phyloP scores from a whole-genome alignment of 352 stramenopile species.

The Phytophthora lateralis region DNA sequence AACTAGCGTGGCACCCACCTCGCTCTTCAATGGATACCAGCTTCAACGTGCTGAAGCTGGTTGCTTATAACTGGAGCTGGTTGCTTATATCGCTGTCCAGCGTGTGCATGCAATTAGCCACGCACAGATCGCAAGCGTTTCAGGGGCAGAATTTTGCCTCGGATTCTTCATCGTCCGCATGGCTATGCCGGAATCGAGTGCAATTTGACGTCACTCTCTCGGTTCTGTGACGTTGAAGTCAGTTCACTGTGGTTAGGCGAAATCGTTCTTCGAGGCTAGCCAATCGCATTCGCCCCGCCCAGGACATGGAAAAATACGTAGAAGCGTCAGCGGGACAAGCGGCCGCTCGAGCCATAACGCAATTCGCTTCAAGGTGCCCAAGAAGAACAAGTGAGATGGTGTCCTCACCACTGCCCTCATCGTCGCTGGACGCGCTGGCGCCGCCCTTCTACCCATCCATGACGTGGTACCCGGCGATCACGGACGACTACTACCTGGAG shows the following conservation, averaged over 20 bases:
- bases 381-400: slow-evolving; percentile 30
- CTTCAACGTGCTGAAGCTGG: neutral
- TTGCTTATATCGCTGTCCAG: neutral
- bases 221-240: slow-evolving; percentile 27
- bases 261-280: slow-evolving; percentile 8
- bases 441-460: slow-evolving; percentile 67
- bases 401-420: slow-evolving; percentile 41
- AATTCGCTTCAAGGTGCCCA: slow-evolving; percentile 31
- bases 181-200: no score
- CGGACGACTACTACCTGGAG: slow-evolving; percentile 71
- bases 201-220: neutral
- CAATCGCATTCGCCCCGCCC: neutral
- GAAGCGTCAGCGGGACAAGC: slow-evolving; percentile 9
- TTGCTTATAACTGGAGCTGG: neutral
- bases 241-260: slow-evolving; percentile 21
- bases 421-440: slow-evolving; percentile 56
- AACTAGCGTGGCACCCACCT: no score
- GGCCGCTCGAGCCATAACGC: slow-evolving; percentile 12
- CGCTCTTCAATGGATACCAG: neutral
- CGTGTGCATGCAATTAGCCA: neutral
- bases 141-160: neutral
- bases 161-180: neutral
- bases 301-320: slow-evolving; percentile 16
- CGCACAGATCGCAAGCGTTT: slow-evolving; percentile 3
- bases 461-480: slow-evolving; percentile 58